Base-by-base conservation (phyloP, 306 rosid species). In the Trichosanthes cucumerina region DNA sequence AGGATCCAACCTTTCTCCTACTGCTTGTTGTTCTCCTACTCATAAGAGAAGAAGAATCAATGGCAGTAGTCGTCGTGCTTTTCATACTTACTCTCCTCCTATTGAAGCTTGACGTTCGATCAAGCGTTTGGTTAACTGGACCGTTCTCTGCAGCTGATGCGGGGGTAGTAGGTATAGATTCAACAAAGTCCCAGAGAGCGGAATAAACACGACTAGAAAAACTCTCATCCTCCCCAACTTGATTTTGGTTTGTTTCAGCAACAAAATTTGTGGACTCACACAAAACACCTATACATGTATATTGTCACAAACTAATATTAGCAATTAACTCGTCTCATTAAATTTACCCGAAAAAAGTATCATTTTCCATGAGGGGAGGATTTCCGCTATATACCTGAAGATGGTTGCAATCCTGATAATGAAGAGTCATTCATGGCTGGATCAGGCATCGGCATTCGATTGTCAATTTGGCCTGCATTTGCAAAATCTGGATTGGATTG, bases 121-220 rank as follows among this genome's bases (percentile, higher is more conserved):
- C 89, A 78, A 91, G 83, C 15, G 98, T 96, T 14, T 90, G 93
- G 73, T 82, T 86, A 80, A 88, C 92, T 83, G 89, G 78, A 44
- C 86, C 88, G 79, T 81, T 88, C 82, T 93, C 98, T 0, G 97
- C 87, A 23, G 98, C 98, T 57, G 97, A 91, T 71, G 98, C 98
- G 65, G 98, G 98, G 78, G 91, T 91, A 33, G 97, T 90, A 41
- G 98, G 98, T 86, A 93, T 90, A 26, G 98, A 89, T 82, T 93
- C 98, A 69, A 93, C 91, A 83, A 93, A 91, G 16, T 92, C 83
- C 98, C 98, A 93, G 12, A 93, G 81, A 53, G 93, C 88, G 78
- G 97, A 90, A 70, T 96, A 82, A 53, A 93, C 71, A 84, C 85
- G 80, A 83, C 86, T 85, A 26, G 88, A 53, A 80, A 85, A 69